Base-by-base conservation (phyloP, 306 rosid genomes). In the Trifolium dubium region DNA sequence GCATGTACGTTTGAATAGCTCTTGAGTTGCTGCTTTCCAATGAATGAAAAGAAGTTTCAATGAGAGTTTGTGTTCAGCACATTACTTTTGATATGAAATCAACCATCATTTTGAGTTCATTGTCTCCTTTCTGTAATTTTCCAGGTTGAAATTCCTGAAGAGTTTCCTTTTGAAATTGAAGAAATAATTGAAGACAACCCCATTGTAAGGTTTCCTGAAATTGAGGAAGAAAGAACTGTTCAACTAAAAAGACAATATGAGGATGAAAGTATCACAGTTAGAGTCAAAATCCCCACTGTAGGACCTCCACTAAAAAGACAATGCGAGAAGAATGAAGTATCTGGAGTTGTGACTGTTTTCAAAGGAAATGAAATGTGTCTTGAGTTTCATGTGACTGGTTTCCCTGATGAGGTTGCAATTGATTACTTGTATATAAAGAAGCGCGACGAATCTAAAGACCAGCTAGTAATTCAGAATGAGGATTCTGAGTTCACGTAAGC, bases 401-500 rank as follows among this genome's bases (percentile, higher is more conserved):
- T 75, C 64, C 86, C 90, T 0, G 84, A 81, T 60, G 96, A 91
- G 83, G 65, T 91, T 82, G 35, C 82, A 39, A 87, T 94, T 3
- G 98, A 91, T 78, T 81, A 88, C 84, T 78, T 94, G 81, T 87
- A 88, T 2, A 39, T 94, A 67, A 88, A 77, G 83, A 78, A 84
- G 41, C 71, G 89, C 0, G 93, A 81, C 39, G 80, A 37, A 37
- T 78, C 85, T 35, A 89, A 85, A n/a, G 94, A 89, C 3, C 70
- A 77, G 75, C 73, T 82, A 76, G 79, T 85, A 40, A 23, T 23
- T 0, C 23, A n/a, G 23, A 88, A 94, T 2, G 98, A 94, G 83
- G 98, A 97, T 30, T 97, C 97, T 7, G 92, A 87, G 35, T 90
- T 90, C 83, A 50, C 68, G 96, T 92, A 72, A 88, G 91, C 39